Conservation (phyloP, 2,329 filamentous ascomycete species). For the Diaporthe eres region DNA sequence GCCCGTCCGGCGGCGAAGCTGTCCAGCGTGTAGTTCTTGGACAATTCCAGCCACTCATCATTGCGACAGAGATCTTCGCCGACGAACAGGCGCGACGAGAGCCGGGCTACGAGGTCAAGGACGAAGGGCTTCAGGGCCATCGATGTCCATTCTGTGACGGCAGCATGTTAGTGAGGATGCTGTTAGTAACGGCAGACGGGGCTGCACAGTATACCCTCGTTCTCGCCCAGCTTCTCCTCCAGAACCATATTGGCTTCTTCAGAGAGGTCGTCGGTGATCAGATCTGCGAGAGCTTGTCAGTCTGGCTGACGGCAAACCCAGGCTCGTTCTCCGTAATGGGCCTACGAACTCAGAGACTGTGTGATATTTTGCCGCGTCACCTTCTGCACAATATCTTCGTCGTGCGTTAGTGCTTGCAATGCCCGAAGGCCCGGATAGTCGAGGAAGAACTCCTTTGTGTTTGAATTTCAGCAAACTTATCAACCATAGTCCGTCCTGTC, state of each 20-base stretch:
- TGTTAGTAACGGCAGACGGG: neutral
- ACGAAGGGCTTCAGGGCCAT: slow-evolving; percentile 43
- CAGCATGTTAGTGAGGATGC: neutral
- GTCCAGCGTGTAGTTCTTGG: slow-evolving; percentile 59
- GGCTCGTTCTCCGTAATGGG: too few species aligned
- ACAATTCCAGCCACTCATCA: slow-evolving; percentile 61
- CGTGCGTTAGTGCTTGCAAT: neutral
- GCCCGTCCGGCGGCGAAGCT: slow-evolving; percentile 52
- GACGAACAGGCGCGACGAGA: slow-evolving; percentile 65
- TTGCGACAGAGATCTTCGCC: slow-evolving; percentile 61
- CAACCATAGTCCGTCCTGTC: neutral
- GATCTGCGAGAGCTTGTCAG: slow-evolving; percentile 20
- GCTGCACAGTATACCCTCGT: neutral
- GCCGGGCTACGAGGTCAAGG: slow-evolving; percentile 60
- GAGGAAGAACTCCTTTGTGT: slow-evolving; percentile 22
- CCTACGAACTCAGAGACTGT: slow-evolving; percentile 24
- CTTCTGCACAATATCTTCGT: slow-evolving; percentile 13
- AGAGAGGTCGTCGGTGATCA: slow-evolving; percentile 33
- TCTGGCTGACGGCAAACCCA: too few species aligned
- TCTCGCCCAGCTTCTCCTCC: slow-evolving; percentile 25
- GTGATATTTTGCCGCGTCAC: slow-evolving; percentile 31
- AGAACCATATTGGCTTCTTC: slow-evolving; percentile 25
- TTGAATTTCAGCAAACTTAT: neutral
- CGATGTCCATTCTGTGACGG: slow-evolving; percentile 18
- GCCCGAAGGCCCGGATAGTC: slow-evolving; percentile 3